These are phyloP conservation scores for Fusarium sp. DNA, from an alignment of 2,329 filamentous ascomycete genomes.

Conservation along the genomic window DNA sequence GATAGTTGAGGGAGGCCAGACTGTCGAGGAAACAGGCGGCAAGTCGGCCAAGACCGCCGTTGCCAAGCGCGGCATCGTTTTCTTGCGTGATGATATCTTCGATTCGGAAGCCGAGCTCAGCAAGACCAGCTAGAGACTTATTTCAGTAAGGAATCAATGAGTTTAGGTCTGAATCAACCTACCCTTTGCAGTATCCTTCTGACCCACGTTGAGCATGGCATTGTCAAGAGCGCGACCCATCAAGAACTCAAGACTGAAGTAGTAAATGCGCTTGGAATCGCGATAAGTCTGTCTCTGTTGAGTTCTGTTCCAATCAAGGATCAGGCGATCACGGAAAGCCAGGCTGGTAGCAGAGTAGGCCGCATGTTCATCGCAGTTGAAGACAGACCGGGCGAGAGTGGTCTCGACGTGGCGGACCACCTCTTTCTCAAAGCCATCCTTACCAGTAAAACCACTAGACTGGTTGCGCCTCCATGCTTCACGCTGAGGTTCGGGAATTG, in stretches of 20 bases:
- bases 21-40: slow-evolving; percentile 98
- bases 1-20: slow-evolving; percentile 91
- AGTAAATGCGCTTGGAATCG: slow-evolving; percentile 96
- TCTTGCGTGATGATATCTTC: slow-evolving; percentile 96
- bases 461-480: slow-evolving; percentile 78
- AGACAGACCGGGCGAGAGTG: slow-evolving; percentile 92
- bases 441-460: slow-evolving; percentile 76
- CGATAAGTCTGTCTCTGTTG: slow-evolving; percentile 94
- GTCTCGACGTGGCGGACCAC: slow-evolving; percentile 96
- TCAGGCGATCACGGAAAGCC: slow-evolving; percentile 91
- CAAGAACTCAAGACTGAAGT: slow-evolving; percentile 95
- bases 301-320: slow-evolving; percentile 97
- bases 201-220: slow-evolving; percentile 95
- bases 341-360: slow-evolving; percentile 92
- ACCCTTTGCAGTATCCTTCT: slow-evolving; percentile 88
- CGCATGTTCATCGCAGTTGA: slow-evolving; percentile 96
- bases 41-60: slow-evolving; percentile 93
- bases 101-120: slow-evolving; percentile 93
- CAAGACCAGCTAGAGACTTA: slow-evolving; percentile 75
- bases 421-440: slow-evolving; percentile 88
- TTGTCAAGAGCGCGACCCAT: slow-evolving; percentile 98
- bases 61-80: slow-evolving; percentile 95
- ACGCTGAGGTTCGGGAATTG: slow-evolving; percentile 89
- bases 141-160: slow-evolving; percentile 5
- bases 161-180: slow-evolving; percentile 44